phyloP scores from a whole-genome alignment of 1,284 basidiomycete genomes.

The Cutaneotrichosporon mucoides region DNA sequence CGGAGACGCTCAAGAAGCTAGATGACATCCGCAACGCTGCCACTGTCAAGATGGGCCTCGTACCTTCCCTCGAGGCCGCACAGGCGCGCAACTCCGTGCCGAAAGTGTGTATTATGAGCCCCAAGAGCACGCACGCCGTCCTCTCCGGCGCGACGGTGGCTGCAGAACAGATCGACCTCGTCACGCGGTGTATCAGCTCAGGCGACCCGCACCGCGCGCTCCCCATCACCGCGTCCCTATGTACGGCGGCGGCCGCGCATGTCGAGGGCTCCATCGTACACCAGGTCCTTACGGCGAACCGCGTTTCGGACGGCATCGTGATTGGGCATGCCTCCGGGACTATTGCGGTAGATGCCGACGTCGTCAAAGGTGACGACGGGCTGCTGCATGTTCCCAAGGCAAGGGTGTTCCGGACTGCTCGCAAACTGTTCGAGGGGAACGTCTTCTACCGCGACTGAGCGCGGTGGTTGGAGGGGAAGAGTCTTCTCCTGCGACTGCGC shows the following conservation, averaged over 20 bases:
- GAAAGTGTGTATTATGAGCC: slow-evolving; percentile 61
- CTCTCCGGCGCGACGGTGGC: slow-evolving; percentile 27
- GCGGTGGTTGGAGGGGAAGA: not conserved
- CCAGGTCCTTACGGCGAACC: slow-evolving; percentile 44
- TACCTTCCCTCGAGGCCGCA: slow-evolving; percentile 56
- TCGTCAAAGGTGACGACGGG: slow-evolving; percentile 48
- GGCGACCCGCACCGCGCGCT: slow-evolving; percentile 67
- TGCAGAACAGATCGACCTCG: slow-evolving; percentile 53
- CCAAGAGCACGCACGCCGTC: slow-evolving; percentile 33
- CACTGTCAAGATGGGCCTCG: slow-evolving; percentile 62
- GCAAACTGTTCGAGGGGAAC: slow-evolving; percentile 63
- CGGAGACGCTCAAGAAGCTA: not conserved
- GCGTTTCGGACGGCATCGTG: slow-evolving; percentile 43
- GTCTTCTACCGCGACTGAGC: slow-evolving; percentile 54
- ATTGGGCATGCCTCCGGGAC: slow-evolving; percentile 63
- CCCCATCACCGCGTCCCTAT: slow-evolving; percentile 68
- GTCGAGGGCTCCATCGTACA: slow-evolving; percentile 56
- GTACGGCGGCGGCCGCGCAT: slow-evolving; percentile 62
- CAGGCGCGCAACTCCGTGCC: slow-evolving; percentile 52
- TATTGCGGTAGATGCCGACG: slow-evolving; percentile 61
- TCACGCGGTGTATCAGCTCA: slow-evolving; percentile 65
- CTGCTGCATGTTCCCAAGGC: slow-evolving; percentile 54
- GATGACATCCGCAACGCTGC: slow-evolving; percentile 55
- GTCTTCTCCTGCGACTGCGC: no score
- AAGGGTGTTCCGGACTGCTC: slow-evolving; percentile 63